Percentiles rank a stretch among this genome's conserved stretches.
phyloP scores from a whole-genome alignment of 306 rosid species.

The Prunus armeniaca region DNA sequence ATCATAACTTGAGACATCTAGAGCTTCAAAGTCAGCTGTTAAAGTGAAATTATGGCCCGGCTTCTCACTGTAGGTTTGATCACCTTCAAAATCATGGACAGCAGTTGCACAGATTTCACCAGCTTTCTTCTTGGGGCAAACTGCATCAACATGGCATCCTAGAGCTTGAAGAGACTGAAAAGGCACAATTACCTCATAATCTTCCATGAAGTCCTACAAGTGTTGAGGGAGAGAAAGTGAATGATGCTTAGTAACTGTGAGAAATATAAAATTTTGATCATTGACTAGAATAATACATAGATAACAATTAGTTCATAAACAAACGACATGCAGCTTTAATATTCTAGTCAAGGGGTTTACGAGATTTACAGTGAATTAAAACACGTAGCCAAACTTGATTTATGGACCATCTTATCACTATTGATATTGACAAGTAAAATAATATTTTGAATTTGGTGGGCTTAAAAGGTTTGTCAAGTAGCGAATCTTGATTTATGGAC shows the following conservation, averaged over 20 bases:
- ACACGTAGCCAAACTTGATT: background rate
- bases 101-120: slow-evolving; percentile 81
- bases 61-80: slow-evolving; percentile 78
- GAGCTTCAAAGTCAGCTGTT: slow-evolving; percentile 55
- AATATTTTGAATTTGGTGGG: too few relatives aligned
- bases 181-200: slow-evolving; percentile 77
- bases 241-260: background rate
- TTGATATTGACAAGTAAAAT: too few relatives aligned
- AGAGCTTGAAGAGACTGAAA: slow-evolving; percentile 85
- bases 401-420: too few relatives aligned
- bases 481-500: background rate
- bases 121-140: slow-evolving; percentile 72
- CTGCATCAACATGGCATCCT: slow-evolving; percentile 82
- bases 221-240: background rate
- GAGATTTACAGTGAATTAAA: background rate
- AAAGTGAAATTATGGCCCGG: slow-evolving; percentile 67
- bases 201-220: slow-evolving; percentile 84
- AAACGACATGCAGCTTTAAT: background rate
- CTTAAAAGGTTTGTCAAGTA: background rate
- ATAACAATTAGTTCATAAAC: background rate
- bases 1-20: slow-evolving; percentile 60
- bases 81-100: slow-evolving; percentile 92
- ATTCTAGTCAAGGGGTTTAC: background rate
- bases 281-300: too few relatives aligned
- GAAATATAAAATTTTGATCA: too few relatives aligned